Conservation (phyloP, 306 rosid species). For the Arachis hypogaea region DNA sequence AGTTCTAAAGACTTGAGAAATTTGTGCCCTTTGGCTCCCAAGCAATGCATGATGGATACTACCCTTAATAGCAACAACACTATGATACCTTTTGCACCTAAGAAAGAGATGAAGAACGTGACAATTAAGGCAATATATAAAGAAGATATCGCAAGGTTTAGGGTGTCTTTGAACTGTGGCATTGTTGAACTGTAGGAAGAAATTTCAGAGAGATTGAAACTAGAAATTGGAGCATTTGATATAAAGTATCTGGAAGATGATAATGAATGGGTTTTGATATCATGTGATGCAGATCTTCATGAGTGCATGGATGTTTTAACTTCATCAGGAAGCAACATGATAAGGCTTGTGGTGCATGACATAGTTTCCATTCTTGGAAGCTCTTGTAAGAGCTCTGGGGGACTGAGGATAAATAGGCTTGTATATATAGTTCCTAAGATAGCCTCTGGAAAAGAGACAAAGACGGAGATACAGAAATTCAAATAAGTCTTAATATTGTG, state of each 20-base stretch:
- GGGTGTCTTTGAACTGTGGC: slow-evolving; percentile 52
- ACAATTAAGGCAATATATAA: slow-evolving; percentile 72
- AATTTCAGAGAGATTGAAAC: slow-evolving; percentile 71
- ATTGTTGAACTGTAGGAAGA: slow-evolving; percentile 63
- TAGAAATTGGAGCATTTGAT: slow-evolving; percentile 72
- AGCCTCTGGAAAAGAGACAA: too few relatives aligned
- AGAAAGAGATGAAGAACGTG: slow-evolving; percentile 58
- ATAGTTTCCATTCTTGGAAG: slow-evolving; percentile 62
- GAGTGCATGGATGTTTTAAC: slow-evolving; percentile 73
- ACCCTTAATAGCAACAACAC: slow-evolving; percentile 30
- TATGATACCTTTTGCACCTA: slow-evolving; percentile 19
- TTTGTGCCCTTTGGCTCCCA: slow-evolving; percentile 63
- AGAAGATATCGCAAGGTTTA: slow-evolving; percentile 79
- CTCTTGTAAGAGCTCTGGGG: slow-evolving; percentile 70
- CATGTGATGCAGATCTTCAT: slow-evolving; percentile 84
- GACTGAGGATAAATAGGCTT: slow-evolving; percentile 37
- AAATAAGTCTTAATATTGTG: too few relatives aligned
- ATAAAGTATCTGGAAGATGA: slow-evolving; percentile 84
- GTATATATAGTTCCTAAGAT: slow-evolving; percentile 24
- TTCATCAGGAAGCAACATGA: slow-evolving; percentile 61
- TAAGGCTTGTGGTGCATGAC: slow-evolving; percentile 73
- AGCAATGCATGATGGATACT: slow-evolving; percentile 39
- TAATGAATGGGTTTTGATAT: slow-evolving; percentile 79
- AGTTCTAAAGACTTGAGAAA: slow-evolving; percentile 82
- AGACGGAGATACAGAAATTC: too few relatives aligned